Conservation (phyloP, 805 yeast species). For the Grigorovia humatica region DNA sequence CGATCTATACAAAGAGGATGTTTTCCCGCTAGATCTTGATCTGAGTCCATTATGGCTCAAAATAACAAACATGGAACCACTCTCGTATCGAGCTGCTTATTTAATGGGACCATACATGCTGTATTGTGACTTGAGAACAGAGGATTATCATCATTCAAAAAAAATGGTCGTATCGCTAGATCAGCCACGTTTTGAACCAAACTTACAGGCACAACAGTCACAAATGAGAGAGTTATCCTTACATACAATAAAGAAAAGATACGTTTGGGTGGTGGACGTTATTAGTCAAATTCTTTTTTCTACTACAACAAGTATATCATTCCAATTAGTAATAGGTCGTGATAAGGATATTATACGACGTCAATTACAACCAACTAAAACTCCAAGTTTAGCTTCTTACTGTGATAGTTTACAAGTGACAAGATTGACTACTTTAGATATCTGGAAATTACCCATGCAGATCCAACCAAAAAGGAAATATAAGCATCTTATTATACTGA, state of each 20-base stretch:
- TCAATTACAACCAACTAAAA: constrained; percentile 10
- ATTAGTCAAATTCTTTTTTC: constrained; percentile 63
- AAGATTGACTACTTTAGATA: constrained; percentile 47
- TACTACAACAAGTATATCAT: constrained; percentile 47
- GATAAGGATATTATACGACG: constrained; percentile 23
- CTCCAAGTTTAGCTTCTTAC: constrained; percentile 24
- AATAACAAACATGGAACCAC: constrained; percentile 48
- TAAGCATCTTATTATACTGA: constrained; percentile 53
- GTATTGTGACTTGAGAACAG: constrained; percentile 56
- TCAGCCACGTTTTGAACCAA: constrained; percentile 68
- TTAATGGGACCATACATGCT: constrained; percentile 68
- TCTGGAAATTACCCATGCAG: constrained; percentile 56
- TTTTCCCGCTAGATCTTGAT: constrained; percentile 19
- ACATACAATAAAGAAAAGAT: constrained; percentile 47
- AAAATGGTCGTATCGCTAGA: constrained; percentile 58
- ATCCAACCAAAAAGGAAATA: constrained; percentile 30
- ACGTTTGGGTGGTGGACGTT: constrained; percentile 64
- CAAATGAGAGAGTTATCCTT: constrained; percentile 50
- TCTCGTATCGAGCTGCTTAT: constrained; percentile 51
- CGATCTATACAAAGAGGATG: constrained; percentile 30
- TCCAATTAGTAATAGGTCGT: constrained; percentile 47
- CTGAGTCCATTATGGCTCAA: constrained; percentile 39
- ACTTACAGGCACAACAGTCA: constrained; percentile 57
- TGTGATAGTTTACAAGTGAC: constrained; percentile 36
- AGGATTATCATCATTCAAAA: constrained; percentile 42